Evolutionary conservation across 306 rosid genomes (phyloP), one percentile per base, ranked within the genome.

Genomic region (Castanospermum australe): DNA sequence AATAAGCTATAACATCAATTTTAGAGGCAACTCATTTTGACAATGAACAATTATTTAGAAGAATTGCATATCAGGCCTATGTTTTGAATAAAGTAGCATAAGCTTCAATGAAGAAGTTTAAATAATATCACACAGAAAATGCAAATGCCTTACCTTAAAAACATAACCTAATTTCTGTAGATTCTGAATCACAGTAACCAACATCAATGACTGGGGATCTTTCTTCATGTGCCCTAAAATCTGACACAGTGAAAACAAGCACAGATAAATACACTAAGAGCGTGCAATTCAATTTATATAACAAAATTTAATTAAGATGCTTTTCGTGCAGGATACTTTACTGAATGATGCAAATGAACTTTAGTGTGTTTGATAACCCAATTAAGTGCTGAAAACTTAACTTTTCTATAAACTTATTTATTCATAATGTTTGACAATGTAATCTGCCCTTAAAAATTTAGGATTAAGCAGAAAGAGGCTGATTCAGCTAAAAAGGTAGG

Each of bases 161-260:
- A 66, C 82, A 84, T 95, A 95, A 69, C 99, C 99, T 79, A 95
- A 88, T 71, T 86, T 92, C 85, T 90, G 90, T 28, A 95, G 81
- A 78, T 88, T 91, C 87, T 80, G 93, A 78, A 90, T 81, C 72
- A 89, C 84, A 15, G 98, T 91, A 81, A 91, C 59, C 90, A 95
- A 73, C 98, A 90, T 87, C 87, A 95, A 35, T 33, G 98, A 84
- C 33, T 84, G 93, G 59, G 96, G 90, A 87, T 90, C 89, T 68
- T 84, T 89, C 77, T 73, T 86, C 96, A 88, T 85, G 86, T 88
- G 81, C 78, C 97, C 97, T 56, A 91, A 81, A 67, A 95, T 79
- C 99, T 95, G 92, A 76, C 67, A 89, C 54, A 48, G 62, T 18
- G 52, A 44, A 85, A 87, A 63, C 50, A 71, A 83, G 13, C 52